phyloP scores from a whole-genome alignment of 106 monocot species.

The Acanthochlamys bracteata region DNA sequence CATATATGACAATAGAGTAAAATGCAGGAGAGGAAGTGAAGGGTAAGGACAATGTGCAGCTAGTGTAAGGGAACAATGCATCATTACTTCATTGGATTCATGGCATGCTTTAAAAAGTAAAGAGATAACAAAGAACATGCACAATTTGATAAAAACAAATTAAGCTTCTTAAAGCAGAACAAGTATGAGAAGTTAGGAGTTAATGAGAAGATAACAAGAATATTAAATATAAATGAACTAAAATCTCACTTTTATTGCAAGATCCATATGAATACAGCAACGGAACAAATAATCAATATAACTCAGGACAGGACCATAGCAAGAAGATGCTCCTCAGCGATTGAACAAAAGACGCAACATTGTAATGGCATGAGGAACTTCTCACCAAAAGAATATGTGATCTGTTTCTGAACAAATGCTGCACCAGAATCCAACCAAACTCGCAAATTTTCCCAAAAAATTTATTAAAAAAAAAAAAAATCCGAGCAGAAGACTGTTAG shows the following conservation, averaged over 20 bases:
- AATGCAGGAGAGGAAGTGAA: no score
- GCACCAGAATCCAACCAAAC: background rate
- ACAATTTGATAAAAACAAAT: no score
- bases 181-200: no score
- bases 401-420: background rate
- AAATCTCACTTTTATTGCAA: conserved; percentile 15
- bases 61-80: no score
- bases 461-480: no score
- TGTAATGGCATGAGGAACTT: conserved; percentile 1
- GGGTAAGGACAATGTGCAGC: no score
- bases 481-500: conserved; percentile 4
- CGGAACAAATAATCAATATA: conserved; percentile 10
- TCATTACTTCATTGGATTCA: no score
- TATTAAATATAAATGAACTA: background rate
- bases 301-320: conserved; percentile 1
- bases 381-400: conserved; percentile 12
- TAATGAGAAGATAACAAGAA: background rate
- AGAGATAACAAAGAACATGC: no score
- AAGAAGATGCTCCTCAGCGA: conserved; percentile 1
- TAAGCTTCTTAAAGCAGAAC: no score
- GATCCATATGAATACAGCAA: conserved; percentile 11
- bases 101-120: no score
- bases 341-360: background rate
- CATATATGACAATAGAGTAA: no score
- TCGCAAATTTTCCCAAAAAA: background rate